These are phyloP conservation scores for Phyllosticta citrichinensis DNA, from an alignment of 2,329 filamentous ascomycete genomes.

Conservation along the genomic window DNA sequence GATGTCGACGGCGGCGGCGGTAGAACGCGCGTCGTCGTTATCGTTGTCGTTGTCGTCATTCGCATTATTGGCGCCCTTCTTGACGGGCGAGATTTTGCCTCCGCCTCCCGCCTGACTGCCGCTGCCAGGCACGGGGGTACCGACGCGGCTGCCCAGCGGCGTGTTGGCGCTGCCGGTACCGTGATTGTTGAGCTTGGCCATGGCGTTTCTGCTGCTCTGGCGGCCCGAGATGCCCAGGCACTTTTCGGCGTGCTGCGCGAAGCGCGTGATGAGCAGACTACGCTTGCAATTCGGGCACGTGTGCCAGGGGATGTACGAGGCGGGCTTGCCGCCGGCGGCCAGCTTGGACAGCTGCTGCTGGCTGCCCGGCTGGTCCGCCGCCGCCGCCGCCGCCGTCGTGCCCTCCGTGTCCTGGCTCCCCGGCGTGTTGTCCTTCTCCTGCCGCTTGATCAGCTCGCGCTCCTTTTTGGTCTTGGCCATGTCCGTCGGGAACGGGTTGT, in stretches of 20 bases:
- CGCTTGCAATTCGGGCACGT: conserved; percentile 52
- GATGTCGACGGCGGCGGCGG: conserved; percentile 33
- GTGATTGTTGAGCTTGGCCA: conserved; percentile 30
- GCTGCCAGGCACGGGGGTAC: conserved; percentile 29
- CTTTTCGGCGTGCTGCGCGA: conserved; percentile 52
- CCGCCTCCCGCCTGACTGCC: conserved; percentile 20
- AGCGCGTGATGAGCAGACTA: conserved; percentile 50
- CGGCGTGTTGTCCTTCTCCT: conserved; percentile 35
- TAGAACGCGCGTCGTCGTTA: conserved; percentile 17
- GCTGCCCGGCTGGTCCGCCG: too few relatives aligned
- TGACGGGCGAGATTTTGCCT: conserved; percentile 21
- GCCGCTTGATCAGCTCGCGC: conserved; percentile 43
- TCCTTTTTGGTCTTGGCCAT: conserved; percentile 68
- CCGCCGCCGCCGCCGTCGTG: conserved; percentile 18
- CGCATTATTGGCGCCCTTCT: conserved; percentile 13
- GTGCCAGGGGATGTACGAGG: conserved; percentile 41
- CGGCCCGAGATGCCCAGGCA: conserved; percentile 49
- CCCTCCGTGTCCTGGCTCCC: conserved; percentile 29
- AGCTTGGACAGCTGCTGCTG: conserved; percentile 31
- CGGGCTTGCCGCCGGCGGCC: conserved; percentile 37
- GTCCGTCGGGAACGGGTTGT: conserved; percentile 68
- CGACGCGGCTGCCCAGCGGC: conserved; percentile 33
- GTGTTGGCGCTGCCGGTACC: conserved; percentile 30
- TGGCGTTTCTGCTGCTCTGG: conserved; percentile 39
- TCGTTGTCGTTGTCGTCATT: conserved; percentile 12